phyloP scores from a whole-genome alignment of 1,139 yeast species.

The Kodamaea derodonti region DNA sequence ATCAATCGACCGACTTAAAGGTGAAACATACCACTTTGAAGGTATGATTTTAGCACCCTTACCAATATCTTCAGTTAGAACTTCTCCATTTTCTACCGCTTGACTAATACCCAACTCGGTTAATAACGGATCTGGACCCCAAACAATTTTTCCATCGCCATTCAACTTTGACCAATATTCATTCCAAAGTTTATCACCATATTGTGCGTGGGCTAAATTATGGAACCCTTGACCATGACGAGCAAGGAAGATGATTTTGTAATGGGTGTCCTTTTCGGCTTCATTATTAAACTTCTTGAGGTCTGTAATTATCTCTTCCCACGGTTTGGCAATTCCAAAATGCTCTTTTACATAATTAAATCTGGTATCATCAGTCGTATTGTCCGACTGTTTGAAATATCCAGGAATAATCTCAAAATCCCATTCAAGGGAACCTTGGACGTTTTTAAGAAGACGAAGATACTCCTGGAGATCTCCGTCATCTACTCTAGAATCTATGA shows the following conservation, averaged over 20 bases:
- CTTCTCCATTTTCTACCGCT: constrained; percentile 27
- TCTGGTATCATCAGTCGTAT: constrained; percentile 32
- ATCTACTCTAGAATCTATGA: constrained; percentile 12
- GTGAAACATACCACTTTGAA: constrained; percentile 31
- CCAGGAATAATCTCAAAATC: constrained; percentile 35
- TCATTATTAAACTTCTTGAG: constrained; percentile 27
- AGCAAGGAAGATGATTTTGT: constrained; percentile 40
- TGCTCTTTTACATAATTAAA: constrained; percentile 39
- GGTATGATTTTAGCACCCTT: constrained; percentile 19
- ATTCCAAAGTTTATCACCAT: constrained; percentile 44
- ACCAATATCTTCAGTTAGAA: constrained; percentile 15
- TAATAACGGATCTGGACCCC: constrained; percentile 49
- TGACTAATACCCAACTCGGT: constrained; percentile 38
- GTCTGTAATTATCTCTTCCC: constrained; percentile 28
- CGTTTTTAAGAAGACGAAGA: constrained; percentile 3
- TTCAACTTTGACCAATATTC: constrained; percentile 38
- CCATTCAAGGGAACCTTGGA: constrained; percentile 21
- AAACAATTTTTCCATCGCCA: constrained; percentile 41
- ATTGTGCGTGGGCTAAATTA: constrained; percentile 39
- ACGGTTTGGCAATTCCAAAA: constrained; percentile 31
- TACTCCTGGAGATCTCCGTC: constrained; percentile 9
- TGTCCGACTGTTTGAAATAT: constrained; percentile 35
- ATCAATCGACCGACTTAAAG: constrained; percentile 36
- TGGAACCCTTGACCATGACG: constrained; percentile 49
- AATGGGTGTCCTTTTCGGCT: constrained; percentile 19